A percentile compares a stretch with the other conserved stretches of the same genome.
phyloP scores from a whole-genome alignment of 768 basidiomycete species.

The Russula griseocarnosa region DNA sequence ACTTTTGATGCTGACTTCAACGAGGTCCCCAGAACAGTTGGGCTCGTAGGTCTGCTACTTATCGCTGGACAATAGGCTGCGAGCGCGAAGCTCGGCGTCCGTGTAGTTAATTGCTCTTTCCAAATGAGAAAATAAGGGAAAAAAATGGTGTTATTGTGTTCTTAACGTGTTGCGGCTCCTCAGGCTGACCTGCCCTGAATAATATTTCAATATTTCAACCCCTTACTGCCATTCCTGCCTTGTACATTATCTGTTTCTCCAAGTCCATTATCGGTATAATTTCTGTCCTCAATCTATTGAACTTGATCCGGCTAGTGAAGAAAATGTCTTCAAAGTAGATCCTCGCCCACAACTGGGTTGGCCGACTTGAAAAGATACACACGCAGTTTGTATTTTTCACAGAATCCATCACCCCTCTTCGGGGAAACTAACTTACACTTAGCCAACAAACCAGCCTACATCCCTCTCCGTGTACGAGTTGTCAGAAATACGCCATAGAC shows the following conservation, averaged over 20 bases:
- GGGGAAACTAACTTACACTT: not conserved
- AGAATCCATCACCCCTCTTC: not conserved
- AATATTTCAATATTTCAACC: no score
- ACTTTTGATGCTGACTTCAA: constrained; percentile 9
- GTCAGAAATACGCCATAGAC: not conserved
- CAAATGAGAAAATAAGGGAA: not conserved
- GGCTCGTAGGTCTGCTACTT: constrained; percentile 2
- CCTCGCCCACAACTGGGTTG: no score
- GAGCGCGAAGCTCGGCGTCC: constrained; percentile 6
- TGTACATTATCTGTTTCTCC: no score
- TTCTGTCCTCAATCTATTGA: no score
- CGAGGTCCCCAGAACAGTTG: not conserved
- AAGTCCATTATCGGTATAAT: no score
- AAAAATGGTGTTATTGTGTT: not conserved
- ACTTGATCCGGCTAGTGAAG: no score
- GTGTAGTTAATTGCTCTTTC: constrained; percentile 1
- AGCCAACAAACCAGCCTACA: not conserved
- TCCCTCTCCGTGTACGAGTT: not conserved
- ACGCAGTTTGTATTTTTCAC: not conserved
- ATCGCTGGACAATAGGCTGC: constrained; percentile 16
- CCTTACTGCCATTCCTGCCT: no score
- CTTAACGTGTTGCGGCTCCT: not conserved
- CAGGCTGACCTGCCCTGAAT: no score
- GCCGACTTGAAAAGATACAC: not conserved
- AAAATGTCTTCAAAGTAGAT: no score